phyloP scores from a whole-genome alignment of 2,329 filamentous ascomycete genomes.

The Pezicula neosporulosa region DNA sequence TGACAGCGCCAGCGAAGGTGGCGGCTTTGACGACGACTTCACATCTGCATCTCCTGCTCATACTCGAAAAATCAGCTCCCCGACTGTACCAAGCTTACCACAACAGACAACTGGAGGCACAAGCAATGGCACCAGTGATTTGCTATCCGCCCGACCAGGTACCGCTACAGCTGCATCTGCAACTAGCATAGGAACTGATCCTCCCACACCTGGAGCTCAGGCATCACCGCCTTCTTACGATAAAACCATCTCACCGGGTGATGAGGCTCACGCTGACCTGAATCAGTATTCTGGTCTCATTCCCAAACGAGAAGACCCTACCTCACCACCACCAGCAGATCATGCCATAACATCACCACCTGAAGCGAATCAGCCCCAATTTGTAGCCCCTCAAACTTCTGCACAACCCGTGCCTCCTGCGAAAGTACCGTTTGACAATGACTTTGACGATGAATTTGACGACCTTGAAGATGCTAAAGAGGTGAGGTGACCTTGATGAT shows the following conservation, averaged over 20 bases:
- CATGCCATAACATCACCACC: constrained; percentile 21
- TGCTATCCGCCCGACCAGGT: constrained; percentile 25
- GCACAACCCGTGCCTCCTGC: constrained; percentile 31
- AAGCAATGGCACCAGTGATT: constrained; percentile 25
- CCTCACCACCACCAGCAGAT: constrained; percentile 20
- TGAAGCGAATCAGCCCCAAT: constrained; percentile 21
- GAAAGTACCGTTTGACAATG: constrained; percentile 64
- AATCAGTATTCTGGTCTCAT: constrained; percentile 51
- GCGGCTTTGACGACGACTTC: constrained; percentile 93
- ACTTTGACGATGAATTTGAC: constrained; percentile 77
- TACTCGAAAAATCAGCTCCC: constrained; percentile 20
- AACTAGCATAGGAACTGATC: constrained; percentile 26
- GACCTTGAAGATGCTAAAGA: constrained; percentile 83
- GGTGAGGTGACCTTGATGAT: constrained; percentile 71
- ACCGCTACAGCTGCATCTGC: constrained; percentile 22
- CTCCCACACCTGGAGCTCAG: constrained; percentile 52
- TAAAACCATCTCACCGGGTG: constrained; percentile 32
- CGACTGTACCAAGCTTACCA: constrained; percentile 13
- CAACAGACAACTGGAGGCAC: constrained; percentile 19
- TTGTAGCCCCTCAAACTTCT: constrained; percentile 19
- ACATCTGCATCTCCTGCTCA: constrained; percentile 50
- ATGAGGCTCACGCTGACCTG: constrained; percentile 43
- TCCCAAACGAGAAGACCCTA: constrained; percentile 51
- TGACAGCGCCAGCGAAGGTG: constrained; percentile 72
- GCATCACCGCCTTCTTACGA: constrained; percentile 55